Evolutionary conservation across 345 rosid species (phyloP).

Genomic region (Nasturtium officinale): DNA sequence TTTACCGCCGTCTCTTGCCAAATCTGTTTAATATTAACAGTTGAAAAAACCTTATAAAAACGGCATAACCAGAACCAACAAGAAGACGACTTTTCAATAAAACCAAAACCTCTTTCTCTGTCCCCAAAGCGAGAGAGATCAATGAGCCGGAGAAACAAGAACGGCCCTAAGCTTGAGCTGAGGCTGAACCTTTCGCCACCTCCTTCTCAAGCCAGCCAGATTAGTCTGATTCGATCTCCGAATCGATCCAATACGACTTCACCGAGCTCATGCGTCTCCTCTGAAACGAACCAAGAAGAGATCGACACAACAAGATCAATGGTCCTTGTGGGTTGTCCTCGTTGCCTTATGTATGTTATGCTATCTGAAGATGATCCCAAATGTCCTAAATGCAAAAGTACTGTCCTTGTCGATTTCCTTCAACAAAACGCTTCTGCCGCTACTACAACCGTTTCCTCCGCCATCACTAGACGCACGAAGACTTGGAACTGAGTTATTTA

Average conservation of each 20-base stretch:
- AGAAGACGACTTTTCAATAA: constrained; percentile 24
- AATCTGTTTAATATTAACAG: not conserved
- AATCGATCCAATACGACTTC: constrained; percentile 68
- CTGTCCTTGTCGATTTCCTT: constrained; percentile 76
- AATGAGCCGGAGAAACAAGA: constrained; percentile 68
- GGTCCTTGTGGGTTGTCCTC: constrained; percentile 93
- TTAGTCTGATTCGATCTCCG: constrained; percentile 54
- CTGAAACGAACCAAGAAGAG: constrained; percentile 66
- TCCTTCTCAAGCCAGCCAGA: constrained; percentile 47
- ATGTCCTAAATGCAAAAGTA: constrained; percentile 88
- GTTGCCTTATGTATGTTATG: constrained; percentile 91
- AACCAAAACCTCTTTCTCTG: constrained; percentile 22
- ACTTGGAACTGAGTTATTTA: constrained; percentile 21
- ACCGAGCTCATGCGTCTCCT: constrained; percentile 89
- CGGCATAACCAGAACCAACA: constrained; percentile 46
- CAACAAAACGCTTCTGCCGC: constrained; percentile 40
- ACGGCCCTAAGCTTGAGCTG: constrained; percentile 70
- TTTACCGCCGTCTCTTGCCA: not conserved
- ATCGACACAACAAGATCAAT: constrained; percentile 58
- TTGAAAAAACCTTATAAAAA: no score
- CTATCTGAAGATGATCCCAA: constrained; percentile 71
- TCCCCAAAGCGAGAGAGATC: not conserved
- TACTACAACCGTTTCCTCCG: constrained; percentile 7
- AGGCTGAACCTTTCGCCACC: constrained; percentile 88
- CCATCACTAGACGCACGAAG: constrained; percentile 27